Base-by-base conservation (phyloP, 1,284 basidiomycete genomes). In the Fomitopsis pinicola region DNA sequence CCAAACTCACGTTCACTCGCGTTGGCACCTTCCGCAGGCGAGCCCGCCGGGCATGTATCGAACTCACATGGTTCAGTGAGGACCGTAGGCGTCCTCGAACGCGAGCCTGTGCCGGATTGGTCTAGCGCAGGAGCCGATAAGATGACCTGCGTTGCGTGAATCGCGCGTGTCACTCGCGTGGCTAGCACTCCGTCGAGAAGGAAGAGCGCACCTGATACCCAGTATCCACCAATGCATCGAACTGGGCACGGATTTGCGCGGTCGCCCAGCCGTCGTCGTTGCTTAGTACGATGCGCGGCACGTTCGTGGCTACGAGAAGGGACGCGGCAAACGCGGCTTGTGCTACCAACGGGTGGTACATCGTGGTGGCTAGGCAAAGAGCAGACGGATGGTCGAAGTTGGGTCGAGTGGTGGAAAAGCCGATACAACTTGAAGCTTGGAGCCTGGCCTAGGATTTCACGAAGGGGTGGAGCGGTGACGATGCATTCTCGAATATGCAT, bases 181-280 rank as follows among this genome's bases (percentile, higher is more conserved):
- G 38, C 38, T 14, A 40, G 22, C 48, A 28, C 3, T 5, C 6
- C 28, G 9, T 8, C 2, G 5, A 14, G 26, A 60, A 26, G 48
- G 15, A 2, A 57, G 15, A 44, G 64, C 74, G n/a, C 26, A 77
- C 77, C 59, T 75, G 67, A 62, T 73, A 73, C 12, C 76, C 76
- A 10, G 73, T 71, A 35, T 66, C 65, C 14, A 66, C 70, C 22
- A 79, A 68, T 1, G 72, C 75, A 30, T 73, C 68, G 58, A 76
- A 73, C 59, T 77, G 73, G 14, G 77, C 77, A 42, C 79, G 76
- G 44, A 80, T 72, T 59, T 75, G 72, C 15, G 77, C 77, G 9
- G 72, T 73, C 5, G 78, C 78, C 78, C 78, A 81, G n/a, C 78
- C 76, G 57, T 76, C 76, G 57, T 75, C 73, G 53, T 75, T 70